These are phyloP conservation scores for Irpex lacteus DNA, from an alignment of 1,284 basidiomycete species.

Conservation along the genomic window DNA sequence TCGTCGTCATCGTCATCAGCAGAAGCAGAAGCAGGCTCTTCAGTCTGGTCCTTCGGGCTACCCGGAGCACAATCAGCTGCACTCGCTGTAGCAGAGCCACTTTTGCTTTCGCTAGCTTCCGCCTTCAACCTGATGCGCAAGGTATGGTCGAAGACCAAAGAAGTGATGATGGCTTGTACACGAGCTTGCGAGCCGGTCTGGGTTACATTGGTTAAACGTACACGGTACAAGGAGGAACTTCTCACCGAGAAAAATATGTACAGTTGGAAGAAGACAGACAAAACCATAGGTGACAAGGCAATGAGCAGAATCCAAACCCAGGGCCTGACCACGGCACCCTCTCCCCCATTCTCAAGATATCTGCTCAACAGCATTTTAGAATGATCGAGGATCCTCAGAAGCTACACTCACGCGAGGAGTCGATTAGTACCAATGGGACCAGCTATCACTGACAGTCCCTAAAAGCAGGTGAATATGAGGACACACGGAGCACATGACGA, in stretches of 20 bases:
- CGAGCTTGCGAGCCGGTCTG: constrained; percentile 48
- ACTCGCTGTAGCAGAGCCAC: constrained; percentile 10
- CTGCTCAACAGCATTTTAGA: constrained; percentile 14
- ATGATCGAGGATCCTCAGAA: background rate
- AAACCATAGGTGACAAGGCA: constrained; percentile 52
- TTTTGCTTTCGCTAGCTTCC: constrained; percentile 30
- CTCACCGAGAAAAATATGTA: constrained; percentile 27
- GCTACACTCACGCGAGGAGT: constrained; percentile 31
- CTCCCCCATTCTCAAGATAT: constrained; percentile 41
- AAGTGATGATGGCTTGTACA: constrained; percentile 61
- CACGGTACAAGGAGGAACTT: background rate
- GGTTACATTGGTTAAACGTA: background rate
- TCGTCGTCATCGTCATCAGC: constrained; percentile 14
- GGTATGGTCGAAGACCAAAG: constrained; percentile 70
- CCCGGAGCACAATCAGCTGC: constrained; percentile 8
- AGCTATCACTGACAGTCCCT: constrained; percentile 32
- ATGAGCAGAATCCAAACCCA: constrained; percentile 65
- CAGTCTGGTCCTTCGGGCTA: constrained; percentile 7
- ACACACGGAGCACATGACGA: background rate
- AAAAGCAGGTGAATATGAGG: background rate
- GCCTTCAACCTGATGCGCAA: constrained; percentile 68
- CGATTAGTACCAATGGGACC: constrained; percentile 45
- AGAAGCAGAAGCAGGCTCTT: constrained; percentile 19
- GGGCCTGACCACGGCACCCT: constrained; percentile 36
- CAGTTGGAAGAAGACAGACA: constrained; percentile 38